These are phyloP conservation scores for Komagataea norvegica DNA, from an alignment of 1,139 yeast genomes.

Conservation along the genomic window DNA sequence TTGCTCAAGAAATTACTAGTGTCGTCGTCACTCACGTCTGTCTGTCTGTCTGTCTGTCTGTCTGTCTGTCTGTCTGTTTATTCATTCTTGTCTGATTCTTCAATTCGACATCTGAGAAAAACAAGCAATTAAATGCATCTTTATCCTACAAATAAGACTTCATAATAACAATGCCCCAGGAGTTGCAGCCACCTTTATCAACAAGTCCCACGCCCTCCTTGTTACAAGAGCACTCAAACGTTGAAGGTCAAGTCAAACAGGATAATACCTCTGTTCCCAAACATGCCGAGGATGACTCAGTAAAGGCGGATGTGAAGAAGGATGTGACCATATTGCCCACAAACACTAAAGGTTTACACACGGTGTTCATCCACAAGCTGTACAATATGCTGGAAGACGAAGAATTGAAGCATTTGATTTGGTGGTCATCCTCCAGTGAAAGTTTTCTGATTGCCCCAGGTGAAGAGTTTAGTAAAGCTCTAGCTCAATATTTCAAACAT, in stretches of 20 bases:
- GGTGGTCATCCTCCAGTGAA: slow-evolving; percentile 45
- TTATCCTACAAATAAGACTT: too few species aligned
- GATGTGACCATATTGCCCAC: slow-evolving; percentile 17
- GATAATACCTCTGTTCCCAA: neutral
- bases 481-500: slow-evolving; percentile 66
- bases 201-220: neutral
- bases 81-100: too few species aligned
- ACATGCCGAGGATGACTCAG: neutral
- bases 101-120: too few species aligned
- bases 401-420: slow-evolving; percentile 44
- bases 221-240: neutral
- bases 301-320: slow-evolving; percentile 12
- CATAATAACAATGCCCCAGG: slow-evolving; percentile 1
- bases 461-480: slow-evolving; percentile 55
- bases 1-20: too few species aligned
- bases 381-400: slow-evolving; percentile 60
- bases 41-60: too few species aligned
- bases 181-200: neutral
- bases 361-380: slow-evolving; percentile 59
- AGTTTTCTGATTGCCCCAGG: slow-evolving; percentile 43
- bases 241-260: neutral
- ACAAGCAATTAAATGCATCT: too few species aligned
- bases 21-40: too few species aligned
- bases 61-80: too few species aligned
- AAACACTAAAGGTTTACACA: slow-evolving; percentile 32